These are phyloP conservation scores for Mycena rebaudengoi DNA, from an alignment of 768 basidiomycete species.

Conservation along the genomic window DNA sequence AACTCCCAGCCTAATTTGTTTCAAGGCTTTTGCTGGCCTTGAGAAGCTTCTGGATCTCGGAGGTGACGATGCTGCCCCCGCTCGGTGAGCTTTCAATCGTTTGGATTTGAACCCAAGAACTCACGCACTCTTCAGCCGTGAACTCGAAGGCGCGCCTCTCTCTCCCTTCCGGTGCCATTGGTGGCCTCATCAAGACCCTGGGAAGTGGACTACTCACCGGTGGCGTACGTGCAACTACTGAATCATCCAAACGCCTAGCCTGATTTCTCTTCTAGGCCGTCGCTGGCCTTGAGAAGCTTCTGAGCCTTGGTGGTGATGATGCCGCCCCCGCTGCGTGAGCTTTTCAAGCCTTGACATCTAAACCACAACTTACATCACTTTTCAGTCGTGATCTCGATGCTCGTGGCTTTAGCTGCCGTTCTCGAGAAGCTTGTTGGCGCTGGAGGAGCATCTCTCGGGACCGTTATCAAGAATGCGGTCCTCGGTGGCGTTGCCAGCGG, in stretches of 20 bases:
- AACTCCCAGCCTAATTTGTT: no score
- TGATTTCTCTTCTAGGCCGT: no score
- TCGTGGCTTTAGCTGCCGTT: neutral
- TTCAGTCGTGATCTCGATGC: conserved; percentile 15
- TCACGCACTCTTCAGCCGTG: no score
- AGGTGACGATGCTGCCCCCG: no score
- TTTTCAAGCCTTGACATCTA: neutral
- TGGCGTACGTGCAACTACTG: no score
- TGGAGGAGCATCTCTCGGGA: conserved; percentile 14
- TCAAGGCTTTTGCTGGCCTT: no score
- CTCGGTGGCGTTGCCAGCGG: conserved; percentile 18
- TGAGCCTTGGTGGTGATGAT: conserved; percentile 1
- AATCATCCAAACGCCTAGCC: no score
- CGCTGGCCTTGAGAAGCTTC: conserved; percentile 6
- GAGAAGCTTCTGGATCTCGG: no score
- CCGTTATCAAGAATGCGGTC: conserved; percentile 17
- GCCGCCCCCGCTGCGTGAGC: neutral
- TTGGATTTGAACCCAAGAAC: no score
- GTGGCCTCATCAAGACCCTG: conserved; percentile 18
- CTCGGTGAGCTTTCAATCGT: no score
- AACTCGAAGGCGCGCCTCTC: no score
- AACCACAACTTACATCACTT: neutral
- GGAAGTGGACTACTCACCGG: conserved; percentile 15
- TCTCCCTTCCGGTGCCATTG: no score
- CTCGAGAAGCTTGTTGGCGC: conserved; percentile 14